Evolutionary conservation across 805 yeast species (phyloP).

Genomic region (Ogataea kodamae): DNA sequence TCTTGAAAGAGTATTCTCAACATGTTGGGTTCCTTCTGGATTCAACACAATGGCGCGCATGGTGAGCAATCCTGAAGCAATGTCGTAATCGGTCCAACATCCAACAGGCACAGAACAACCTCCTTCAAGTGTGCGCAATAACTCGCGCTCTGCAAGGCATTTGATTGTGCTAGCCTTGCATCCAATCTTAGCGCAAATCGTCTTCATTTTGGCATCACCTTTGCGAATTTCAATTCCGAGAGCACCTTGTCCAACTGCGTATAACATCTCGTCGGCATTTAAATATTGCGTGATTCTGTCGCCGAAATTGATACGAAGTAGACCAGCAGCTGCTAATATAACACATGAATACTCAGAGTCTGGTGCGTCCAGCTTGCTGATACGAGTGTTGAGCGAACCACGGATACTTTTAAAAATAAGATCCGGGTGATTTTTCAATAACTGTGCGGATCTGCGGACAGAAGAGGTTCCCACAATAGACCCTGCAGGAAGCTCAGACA

Average conservation of each 20-base stretch:
- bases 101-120: slow-evolving; percentile 99
- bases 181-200: slow-evolving; percentile 61
- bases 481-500: slow-evolving; percentile 78
- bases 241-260: slow-evolving; percentile 99
- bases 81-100: slow-evolving; percentile 56
- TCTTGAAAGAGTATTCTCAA: slow-evolving; percentile 49
- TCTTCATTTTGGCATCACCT: slow-evolving; percentile 55
- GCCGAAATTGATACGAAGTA: slow-evolving; percentile 68
- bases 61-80: slow-evolving; percentile 40
- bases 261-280: slow-evolving; percentile 76
- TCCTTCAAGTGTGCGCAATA: slow-evolving; percentile 88
- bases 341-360: slow-evolving; percentile 59
- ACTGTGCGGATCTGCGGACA: slow-evolving; percentile 88
- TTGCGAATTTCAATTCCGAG: slow-evolving; percentile 85
- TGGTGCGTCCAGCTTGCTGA: slow-evolving; percentile 73
- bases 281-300: slow-evolving; percentile 71
- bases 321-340: slow-evolving; percentile 90
- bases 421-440: slow-evolving; percentile 72
- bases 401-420: slow-evolving; percentile 79
- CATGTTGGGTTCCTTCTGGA: slow-evolving; percentile 73
- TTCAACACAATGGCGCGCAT: slow-evolving; percentile 75
- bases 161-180: slow-evolving; percentile 64
- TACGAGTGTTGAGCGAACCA: slow-evolving; percentile 79
- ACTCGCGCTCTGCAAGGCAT: slow-evolving; percentile 83
- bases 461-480: slow-evolving; percentile 93